Conservation (phyloP, 495 filamentous ascomycete species). For the Tuber microsphaerosporum region DNA sequence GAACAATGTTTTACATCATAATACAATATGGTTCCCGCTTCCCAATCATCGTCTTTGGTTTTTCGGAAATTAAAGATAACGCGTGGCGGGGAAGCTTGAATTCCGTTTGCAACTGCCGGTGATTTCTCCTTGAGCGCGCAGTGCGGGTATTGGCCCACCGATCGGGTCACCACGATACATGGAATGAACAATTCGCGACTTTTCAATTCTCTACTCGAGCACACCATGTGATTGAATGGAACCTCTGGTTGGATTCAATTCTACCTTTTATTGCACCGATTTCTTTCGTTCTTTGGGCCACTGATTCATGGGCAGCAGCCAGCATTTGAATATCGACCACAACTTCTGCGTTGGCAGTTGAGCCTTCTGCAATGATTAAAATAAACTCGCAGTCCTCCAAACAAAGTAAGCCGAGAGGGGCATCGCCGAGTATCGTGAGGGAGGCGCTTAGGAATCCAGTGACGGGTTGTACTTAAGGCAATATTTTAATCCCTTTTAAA, state of each 20-base stretch:
- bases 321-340: background rate
- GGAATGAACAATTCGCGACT: background rate
- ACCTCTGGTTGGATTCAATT: background rate
- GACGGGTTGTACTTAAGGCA: background rate
- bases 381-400: background rate
- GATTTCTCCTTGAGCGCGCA: background rate
- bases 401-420: background rate
- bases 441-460: background rate
- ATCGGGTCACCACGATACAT: background rate
- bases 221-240: background rate
- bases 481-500: background rate
- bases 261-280: background rate
- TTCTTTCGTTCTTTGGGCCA: background rate
- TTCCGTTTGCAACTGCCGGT: background rate
- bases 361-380: background rate
- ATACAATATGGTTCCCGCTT: background rate
- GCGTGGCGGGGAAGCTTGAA: background rate
- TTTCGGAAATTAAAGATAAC: background rate
- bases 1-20: background rate
- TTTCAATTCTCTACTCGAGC: background rate
- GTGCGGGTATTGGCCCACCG: background rate
- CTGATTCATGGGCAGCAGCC: background rate
- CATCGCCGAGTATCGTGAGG: background rate
- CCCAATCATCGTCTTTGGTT: background rate
- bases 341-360: conserved; percentile 3